Evolutionary conservation across 1,284 basidiomycete genomes (phyloP).

Genomic region (Ceratobasidium sp.): DNA sequence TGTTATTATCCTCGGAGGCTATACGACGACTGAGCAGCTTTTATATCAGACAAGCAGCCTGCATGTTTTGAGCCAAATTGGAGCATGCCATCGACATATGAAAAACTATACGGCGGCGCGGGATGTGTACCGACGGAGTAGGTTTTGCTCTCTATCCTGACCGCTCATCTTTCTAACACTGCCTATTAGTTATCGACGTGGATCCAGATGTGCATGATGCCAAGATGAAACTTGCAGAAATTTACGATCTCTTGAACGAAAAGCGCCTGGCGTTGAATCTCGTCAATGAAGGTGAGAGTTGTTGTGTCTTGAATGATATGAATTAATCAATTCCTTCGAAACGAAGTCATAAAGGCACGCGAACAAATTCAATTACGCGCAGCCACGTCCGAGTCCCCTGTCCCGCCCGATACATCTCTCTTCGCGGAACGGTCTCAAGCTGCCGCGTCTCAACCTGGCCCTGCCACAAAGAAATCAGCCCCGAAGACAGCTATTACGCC

Average conservation of each 20-base stretch:
- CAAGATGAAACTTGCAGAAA: constrained; percentile 89
- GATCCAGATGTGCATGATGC: constrained; percentile 83
- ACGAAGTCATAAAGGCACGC: constrained; percentile 34
- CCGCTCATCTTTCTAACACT: constrained; percentile 15
- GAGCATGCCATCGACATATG: constrained; percentile 78
- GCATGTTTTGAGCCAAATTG: constrained; percentile 77
- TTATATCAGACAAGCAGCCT: constrained; percentile 69
- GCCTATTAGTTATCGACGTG: constrained; percentile 84
- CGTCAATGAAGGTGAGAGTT: constrained; percentile 80
- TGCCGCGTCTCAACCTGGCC: not conserved
- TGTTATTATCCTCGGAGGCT: not conserved
- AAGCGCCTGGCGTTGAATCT: constrained; percentile 85
- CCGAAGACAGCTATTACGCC: constrained; percentile 13
- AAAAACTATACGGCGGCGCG: constrained; percentile 80
- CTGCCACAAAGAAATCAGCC: not conserved
- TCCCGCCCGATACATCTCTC: constrained; percentile 22
- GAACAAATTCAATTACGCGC: constrained; percentile 13
- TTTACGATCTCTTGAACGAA: constrained; percentile 86
- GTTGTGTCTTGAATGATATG: too few relatives aligned
- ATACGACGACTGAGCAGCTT: constrained; percentile 1
- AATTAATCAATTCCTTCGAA: too few relatives aligned
- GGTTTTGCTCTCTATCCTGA: constrained; percentile 51
- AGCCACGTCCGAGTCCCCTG: not conserved
- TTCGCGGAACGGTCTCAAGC: constrained; percentile 22
- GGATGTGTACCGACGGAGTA: constrained; percentile 86